A percentile compares a stretch with the other conserved stretches of the same genome.
phyloP scores from a whole-genome alignment of 2,329 filamentous ascomycete genomes.

The Neopestalotiopsis sp. region DNA sequence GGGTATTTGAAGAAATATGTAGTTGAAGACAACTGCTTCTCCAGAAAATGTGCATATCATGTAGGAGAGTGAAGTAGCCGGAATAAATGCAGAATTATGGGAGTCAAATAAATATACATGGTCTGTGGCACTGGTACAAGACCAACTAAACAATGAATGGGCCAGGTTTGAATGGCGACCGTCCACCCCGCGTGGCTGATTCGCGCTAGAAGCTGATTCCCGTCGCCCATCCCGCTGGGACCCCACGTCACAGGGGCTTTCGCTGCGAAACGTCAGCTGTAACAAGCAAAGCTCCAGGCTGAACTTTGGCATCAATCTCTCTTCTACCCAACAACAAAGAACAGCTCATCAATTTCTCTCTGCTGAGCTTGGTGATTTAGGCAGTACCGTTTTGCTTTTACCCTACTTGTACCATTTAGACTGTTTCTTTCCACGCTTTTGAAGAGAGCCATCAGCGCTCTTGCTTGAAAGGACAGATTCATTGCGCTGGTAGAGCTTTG shows the following conservation, averaged over 20 bases:
- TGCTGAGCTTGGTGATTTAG: constrained; percentile 3
- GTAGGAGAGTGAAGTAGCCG: too few relatives aligned
- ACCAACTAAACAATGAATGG: too few relatives aligned
- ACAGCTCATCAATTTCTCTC: constrained; percentile 1
- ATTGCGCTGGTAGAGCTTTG: not conserved
- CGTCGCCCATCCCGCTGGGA: not conserved
- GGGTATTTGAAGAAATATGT: too few relatives aligned
- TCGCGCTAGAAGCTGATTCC: not conserved
- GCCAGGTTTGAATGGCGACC: not conserved
- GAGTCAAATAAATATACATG: too few relatives aligned
- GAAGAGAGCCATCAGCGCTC: not conserved
- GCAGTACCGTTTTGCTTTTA: not conserved
- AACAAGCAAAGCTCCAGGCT: constrained; percentile 11
- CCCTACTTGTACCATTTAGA: not conserved
- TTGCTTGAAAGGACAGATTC: not conserved
- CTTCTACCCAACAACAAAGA: constrained; percentile 7
- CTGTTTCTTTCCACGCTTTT: too few relatives aligned
- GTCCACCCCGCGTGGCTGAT: constrained; percentile 1
- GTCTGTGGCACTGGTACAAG: too few relatives aligned
- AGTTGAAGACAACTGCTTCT: too few relatives aligned
- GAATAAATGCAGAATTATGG: too few relatives aligned
- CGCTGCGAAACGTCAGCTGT: constrained; percentile 19
- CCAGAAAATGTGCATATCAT: too few relatives aligned
- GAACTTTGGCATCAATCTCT: not conserved
- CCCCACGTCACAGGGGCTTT: constrained; percentile 13